A percentile compares a stretch with the other conserved stretches of the same genome.
These are phyloP conservation scores for Lentinus tigrinus DNA, from an alignment of 768 basidiomycete genomes.

Conservation along the genomic window DNA sequence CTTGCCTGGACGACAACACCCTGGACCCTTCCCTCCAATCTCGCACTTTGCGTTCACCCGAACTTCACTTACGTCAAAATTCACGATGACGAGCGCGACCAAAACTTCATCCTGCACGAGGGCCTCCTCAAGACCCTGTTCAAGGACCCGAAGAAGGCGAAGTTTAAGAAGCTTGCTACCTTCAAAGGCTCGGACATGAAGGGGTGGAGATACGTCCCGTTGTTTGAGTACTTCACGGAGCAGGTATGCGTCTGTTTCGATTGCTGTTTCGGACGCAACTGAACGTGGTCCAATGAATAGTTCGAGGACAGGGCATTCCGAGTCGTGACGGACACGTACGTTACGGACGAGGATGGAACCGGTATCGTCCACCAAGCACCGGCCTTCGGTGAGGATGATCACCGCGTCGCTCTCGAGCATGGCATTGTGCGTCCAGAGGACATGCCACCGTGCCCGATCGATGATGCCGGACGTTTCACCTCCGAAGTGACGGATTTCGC, in stretches of 20 bases:
- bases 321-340: slow-evolving; percentile 89
- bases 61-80: slow-evolving; percentile 97
- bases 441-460: slow-evolving; percentile 94
- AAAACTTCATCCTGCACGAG: slow-evolving; percentile 92
- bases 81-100: slow-evolving; percentile 80
- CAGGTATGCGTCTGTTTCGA: slow-evolving; percentile 51
- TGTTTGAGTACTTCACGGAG: slow-evolving; percentile 97
- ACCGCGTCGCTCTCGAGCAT: slow-evolving; percentile 84
- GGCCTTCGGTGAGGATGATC: slow-evolving; percentile 98
- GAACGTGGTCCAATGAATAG: slow-evolving; percentile 39
- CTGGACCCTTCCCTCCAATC: slow-evolving; percentile 96
- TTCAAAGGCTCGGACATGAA: slow-evolving; percentile 93
- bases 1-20: slow-evolving; percentile 99
- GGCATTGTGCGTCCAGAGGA: slow-evolving; percentile 84
- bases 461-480: slow-evolving; percentile 87
- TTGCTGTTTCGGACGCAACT: not conserved
- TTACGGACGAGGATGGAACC: slow-evolving; percentile 90
- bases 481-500: slow-evolving; percentile 86
- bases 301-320: slow-evolving; percentile 89
- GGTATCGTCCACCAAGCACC: slow-evolving; percentile 99
- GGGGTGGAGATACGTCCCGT: slow-evolving; percentile 91
- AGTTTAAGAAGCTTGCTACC: slow-evolving; percentile 85
- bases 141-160: slow-evolving; percentile 97
- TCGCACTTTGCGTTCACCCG: slow-evolving; percentile 94
- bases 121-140: slow-evolving; percentile 82